Conservation (phyloP, 1,284 basidiomycete genomes). For the Cutaneotrichosporon sp. region DNA sequence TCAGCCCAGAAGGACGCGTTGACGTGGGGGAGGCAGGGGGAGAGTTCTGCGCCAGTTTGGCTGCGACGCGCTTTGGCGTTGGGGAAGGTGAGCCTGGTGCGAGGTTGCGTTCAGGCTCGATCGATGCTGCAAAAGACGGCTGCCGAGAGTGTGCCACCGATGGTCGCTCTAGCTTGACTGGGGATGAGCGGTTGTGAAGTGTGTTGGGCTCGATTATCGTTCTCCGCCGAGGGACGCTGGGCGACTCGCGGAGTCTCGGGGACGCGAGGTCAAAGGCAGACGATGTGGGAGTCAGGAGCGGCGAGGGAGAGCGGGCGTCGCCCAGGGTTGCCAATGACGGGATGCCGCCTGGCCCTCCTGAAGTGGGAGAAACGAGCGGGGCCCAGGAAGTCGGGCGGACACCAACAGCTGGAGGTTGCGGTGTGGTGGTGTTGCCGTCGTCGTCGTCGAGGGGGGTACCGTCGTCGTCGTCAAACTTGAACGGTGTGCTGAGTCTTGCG, state of each 20-base stretch:
- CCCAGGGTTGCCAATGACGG: slow-evolving; percentile 5
- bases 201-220: slow-evolving; percentile 34
- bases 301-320: slow-evolving; percentile 15
- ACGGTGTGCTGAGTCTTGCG: slow-evolving; percentile 4
- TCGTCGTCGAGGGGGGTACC: slow-evolving; percentile 1
- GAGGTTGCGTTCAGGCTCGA: neutral
- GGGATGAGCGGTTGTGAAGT: slow-evolving; percentile 10
- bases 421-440: slow-evolving; percentile 3
- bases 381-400: slow-evolving; percentile 5
- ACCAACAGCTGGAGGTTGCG: slow-evolving; percentile 9
- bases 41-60: neutral
- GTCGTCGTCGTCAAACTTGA: slow-evolving; percentile 5
- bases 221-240: slow-evolving; percentile 38
- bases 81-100: slow-evolving; percentile 9
- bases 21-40: neutral
- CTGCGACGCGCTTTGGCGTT: slow-evolving; percentile 1
- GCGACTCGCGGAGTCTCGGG: slow-evolving; percentile 34
- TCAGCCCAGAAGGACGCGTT: neutral
- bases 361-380: neutral
- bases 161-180: neutral
- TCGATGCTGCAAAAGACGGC: neutral
- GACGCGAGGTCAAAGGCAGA: slow-evolving; percentile 21
- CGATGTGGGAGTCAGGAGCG: slow-evolving; percentile 17
- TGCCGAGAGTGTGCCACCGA: neutral
- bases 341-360: slow-evolving; percentile 10